phyloP scores from a whole-genome alignment of 805 yeast species.

The Pichia eremophila region DNA sequence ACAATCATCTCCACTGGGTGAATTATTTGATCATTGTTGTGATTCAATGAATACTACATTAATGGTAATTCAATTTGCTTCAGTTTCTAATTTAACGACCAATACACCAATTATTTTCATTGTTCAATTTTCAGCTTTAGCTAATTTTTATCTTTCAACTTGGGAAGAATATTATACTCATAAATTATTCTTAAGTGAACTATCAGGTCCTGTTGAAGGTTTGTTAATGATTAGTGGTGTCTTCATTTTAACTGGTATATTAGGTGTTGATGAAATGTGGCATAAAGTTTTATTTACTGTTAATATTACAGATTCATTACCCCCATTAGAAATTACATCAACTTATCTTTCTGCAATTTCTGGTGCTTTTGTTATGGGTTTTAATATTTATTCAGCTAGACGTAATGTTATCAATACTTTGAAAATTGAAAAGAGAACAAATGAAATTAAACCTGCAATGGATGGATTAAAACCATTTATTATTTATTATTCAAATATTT shows the following conservation, averaged over 20 bases:
- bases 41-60: conserved; percentile 64
- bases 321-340: conserved; percentile 16
- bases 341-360: conserved; percentile 37
- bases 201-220: conserved; percentile 96
- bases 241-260: conserved; percentile 52
- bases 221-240: conserved; percentile 52
- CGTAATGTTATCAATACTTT: conserved; percentile 46
- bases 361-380: conserved; percentile 46
- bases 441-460: conserved; percentile 22
- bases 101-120: conserved; percentile 50
- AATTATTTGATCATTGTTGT: conserved; percentile 83
- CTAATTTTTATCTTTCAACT: conserved; percentile 80
- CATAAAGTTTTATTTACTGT: conserved; percentile 25
- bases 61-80: conserved; percentile 62
- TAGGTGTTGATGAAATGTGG: conserved; percentile 63
- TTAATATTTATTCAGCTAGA: conserved; percentile 62
- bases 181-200: conserved; percentile 61
- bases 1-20: conserved; percentile 92
- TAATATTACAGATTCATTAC: background rate
- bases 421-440: conserved; percentile 26
- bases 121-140: conserved; percentile 63
- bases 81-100: conserved; percentile 65
- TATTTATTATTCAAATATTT: conserved; percentile 40
- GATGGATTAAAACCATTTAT: conserved; percentile 52
- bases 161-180: conserved; percentile 97